Percentiles rank a stretch among this genome's conserved stretches.
Conservation (phyloP, 768 basidiomycete genomes). For the Leucogyrophana mollusca region DNA sequence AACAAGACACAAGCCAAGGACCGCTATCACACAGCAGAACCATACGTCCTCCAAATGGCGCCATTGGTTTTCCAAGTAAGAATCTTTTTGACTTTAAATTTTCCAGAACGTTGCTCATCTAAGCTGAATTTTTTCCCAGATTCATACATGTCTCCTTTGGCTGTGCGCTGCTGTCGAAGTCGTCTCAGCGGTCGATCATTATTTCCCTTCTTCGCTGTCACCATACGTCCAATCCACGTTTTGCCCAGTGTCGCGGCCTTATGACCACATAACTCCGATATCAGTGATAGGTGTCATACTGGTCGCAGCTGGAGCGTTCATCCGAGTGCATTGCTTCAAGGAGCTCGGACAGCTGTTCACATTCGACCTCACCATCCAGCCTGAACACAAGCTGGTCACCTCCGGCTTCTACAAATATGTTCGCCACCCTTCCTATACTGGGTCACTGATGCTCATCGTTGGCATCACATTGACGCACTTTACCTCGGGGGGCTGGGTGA, state of each 20-base stretch:
- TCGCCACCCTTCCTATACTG: conserved; percentile 56
- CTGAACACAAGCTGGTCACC: conserved; percentile 50
- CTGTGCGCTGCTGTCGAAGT: conserved; percentile 50
- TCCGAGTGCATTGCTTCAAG: conserved; percentile 53
- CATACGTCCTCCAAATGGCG: conserved; percentile 53
- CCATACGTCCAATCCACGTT: conserved; percentile 33
- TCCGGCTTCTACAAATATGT: conserved; percentile 50
- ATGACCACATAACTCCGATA: conserved; percentile 37
- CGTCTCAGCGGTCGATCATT: conserved; percentile 36
- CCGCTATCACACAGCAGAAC: conserved; percentile 53
- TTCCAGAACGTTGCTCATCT: no score
- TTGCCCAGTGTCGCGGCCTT: conserved; percentile 26
- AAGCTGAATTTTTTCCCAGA: conserved; percentile 35
- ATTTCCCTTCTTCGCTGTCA: conserved; percentile 27
- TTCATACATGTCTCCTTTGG: conserved; percentile 51
- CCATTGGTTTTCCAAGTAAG: conserved; percentile 54
- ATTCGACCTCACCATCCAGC: conserved; percentile 56
- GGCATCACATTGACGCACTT: conserved; percentile 47
- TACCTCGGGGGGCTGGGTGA: conserved; percentile 45
- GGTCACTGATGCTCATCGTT: conserved; percentile 47
- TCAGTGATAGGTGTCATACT: conserved; percentile 46
- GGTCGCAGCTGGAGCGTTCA: conserved; percentile 42
- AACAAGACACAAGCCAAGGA: conserved; percentile 50
- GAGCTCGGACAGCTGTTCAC: conserved; percentile 56
- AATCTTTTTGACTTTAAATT: no score